phyloP scores from a whole-genome alignment of 2,329 filamentous ascomycete genomes.

The Aspergillus pseudotamarii region DNA sequence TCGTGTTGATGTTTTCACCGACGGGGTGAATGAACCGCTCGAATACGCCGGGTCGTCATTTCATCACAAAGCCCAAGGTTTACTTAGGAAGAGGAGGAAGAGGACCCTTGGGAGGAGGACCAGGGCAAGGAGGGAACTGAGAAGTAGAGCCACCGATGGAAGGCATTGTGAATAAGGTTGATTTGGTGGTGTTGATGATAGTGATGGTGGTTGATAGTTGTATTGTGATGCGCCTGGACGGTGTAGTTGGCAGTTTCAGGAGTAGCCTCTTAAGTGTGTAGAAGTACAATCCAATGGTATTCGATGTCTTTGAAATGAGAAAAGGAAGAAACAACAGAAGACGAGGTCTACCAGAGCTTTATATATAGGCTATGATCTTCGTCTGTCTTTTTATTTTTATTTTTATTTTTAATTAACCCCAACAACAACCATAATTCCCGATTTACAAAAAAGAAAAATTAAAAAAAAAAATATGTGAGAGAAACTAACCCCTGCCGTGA shows the following conservation, averaged over 20 bases:
- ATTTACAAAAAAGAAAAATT: constrained; percentile 14
- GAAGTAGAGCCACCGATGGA: constrained; percentile 35
- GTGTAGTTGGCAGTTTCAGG: constrained; percentile 1
- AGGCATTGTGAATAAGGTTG: constrained; percentile 34
- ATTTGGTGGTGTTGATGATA: constrained; percentile 7
- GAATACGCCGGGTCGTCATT: constrained; percentile 35
- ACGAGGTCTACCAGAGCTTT: constrained; percentile 21
- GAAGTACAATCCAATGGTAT: neutral
- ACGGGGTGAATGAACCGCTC: constrained; percentile 22
- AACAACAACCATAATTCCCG: neutral
- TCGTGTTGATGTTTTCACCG: constrained; percentile 6
- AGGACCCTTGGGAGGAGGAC: constrained; percentile 43
- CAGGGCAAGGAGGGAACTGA: constrained; percentile 44
- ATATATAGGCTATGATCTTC: constrained; percentile 21
- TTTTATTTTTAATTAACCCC: constrained; percentile 10
- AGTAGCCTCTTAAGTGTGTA: neutral
- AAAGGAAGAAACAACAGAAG: constrained; percentile 11
- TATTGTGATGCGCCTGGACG: constrained; percentile 5
- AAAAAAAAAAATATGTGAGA: constrained; percentile 10
- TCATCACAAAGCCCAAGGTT: constrained; percentile 30
- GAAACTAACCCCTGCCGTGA: constrained; percentile 20
- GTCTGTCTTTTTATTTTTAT: constrained; percentile 7
- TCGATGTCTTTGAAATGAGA: constrained; percentile 7
- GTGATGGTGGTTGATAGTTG: constrained; percentile 1
- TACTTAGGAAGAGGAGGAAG: constrained; percentile 44